Conservation (phyloP, 1,284 basidiomycete species). For the Ceratorhiza oryzae-sativae region DNA sequence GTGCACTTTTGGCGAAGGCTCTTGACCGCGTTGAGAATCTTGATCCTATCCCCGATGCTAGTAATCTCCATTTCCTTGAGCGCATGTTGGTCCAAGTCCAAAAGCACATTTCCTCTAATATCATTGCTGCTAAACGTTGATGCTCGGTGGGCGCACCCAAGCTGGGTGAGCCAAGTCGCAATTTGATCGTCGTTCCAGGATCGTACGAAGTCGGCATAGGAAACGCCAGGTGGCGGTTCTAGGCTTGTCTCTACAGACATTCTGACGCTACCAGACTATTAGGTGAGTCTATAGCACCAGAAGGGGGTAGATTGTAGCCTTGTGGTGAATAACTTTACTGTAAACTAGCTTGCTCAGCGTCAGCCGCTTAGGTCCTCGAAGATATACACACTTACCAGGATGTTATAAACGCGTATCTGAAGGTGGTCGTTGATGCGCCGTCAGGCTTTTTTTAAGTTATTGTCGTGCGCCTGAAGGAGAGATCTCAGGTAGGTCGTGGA, state of each 20-base stretch:
- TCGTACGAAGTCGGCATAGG: constrained; percentile 68
- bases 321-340: background rate
- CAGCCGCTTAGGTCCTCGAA: background rate
- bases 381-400: no score
- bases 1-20: constrained; percentile 66
- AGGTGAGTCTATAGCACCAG: background rate
- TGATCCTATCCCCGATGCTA: constrained; percentile 88
- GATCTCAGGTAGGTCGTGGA: background rate
- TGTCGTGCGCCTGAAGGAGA: background rate
- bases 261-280: background rate
- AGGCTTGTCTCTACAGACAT: constrained; percentile 20
- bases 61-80: constrained; percentile 88
- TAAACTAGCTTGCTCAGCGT: background rate
- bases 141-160: constrained; percentile 75
- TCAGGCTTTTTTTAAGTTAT: background rate
- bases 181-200: constrained; percentile 76
- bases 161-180: constrained; percentile 72
- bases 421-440: no score
- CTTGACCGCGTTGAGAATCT: constrained; percentile 85
- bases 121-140: constrained; percentile 80
- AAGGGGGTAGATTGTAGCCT: background rate
- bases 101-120: constrained; percentile 85
- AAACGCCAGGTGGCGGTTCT: constrained; percentile 64
- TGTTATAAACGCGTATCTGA: background rate
- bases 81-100: constrained; percentile 85